A percentile compares a stretch with the other conserved stretches of the same genome.
Evolutionary conservation across 495 filamentous ascomycete species (phyloP).

Genomic region (Monascus purpureus): DNA sequence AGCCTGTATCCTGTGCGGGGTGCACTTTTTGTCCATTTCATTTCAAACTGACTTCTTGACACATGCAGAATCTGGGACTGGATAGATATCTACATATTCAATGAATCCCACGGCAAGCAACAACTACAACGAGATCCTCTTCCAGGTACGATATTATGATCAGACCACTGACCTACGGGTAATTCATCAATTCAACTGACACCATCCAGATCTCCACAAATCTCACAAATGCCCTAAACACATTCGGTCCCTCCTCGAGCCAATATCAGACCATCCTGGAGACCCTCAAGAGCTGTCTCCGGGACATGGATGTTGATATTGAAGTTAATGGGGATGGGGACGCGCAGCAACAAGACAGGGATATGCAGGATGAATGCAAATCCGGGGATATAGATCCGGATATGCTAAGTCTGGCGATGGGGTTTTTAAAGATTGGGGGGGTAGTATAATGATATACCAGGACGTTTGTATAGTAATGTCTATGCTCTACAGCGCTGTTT

Average conservation of each 20-base stretch:
- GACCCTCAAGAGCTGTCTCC: conserved; percentile 24
- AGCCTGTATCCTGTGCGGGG: no score
- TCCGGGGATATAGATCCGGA: conserved; percentile 15
- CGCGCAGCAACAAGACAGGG: no score
- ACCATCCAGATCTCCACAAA: conserved; percentile 29
- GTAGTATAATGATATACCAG: not conserved
- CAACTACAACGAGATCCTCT: conserved; percentile 4
- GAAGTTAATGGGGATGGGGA: no score
- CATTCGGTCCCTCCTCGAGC: conserved; percentile 23
- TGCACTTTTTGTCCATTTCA: no score
- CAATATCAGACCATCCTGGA: conserved; percentile 24
- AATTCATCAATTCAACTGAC: no score
- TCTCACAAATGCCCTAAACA: conserved; percentile 27
- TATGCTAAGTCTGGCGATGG: conserved; percentile 24
- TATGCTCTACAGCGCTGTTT: no score
- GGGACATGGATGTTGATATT: conserved; percentile 10
- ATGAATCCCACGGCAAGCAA: not conserved
- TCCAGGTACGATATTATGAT: conserved; percentile 3
- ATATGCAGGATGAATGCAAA: conserved; percentile 7
- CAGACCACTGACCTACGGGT: no score
- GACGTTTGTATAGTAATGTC: not conserved
- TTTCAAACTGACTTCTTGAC: no score
- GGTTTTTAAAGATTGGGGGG: conserved; percentile 21
- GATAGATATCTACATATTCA: no score
- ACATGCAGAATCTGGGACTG: no score